Conservation (phyloP, 1,284 basidiomycete species). For the Moesziomyces aphidis region DNA sequence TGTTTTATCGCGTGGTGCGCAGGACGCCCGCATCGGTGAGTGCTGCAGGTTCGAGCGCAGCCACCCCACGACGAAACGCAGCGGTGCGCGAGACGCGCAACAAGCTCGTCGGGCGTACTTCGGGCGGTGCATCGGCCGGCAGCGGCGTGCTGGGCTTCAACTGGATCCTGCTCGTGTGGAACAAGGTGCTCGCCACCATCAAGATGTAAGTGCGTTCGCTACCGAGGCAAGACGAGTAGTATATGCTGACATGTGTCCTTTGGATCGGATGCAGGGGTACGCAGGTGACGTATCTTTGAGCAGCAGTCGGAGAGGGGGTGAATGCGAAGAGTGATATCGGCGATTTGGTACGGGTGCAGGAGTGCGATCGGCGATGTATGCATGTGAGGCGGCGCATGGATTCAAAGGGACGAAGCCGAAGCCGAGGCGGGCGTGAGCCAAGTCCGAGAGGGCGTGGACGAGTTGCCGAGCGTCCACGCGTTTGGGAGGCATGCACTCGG, state of each 20-base stretch:
- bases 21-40: constrained; percentile 10
- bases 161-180: constrained; percentile 37
- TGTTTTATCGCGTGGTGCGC: constrained; percentile 32
- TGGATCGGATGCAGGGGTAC: constrained; percentile 22
- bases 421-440: too few species aligned
- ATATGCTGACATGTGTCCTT: neutral
- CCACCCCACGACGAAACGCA: constrained; percentile 9
- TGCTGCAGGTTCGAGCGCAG: neutral
- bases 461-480: too few species aligned
- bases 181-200: constrained; percentile 45
- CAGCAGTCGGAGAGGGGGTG: too few species aligned
- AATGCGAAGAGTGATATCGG: neutral
- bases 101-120: constrained; percentile 26
- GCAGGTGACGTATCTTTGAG: constrained; percentile 47
- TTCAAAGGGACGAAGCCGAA: too few species aligned
- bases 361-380: too few species aligned
- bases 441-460: too few species aligned
- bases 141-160: constrained; percentile 25
- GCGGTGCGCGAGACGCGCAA: constrained; percentile 34
- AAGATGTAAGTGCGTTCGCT: constrained; percentile 27
- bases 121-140: constrained; percentile 4
- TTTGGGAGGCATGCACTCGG: too few species aligned
- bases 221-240: neutral
- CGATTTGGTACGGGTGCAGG: neutral
- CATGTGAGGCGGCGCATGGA: neutral